Evolutionary conservation across 768 basidiomycete genomes (phyloP), one percentile per base, ranked within the genome.

Genomic region (Lyophyllum atratum): DNA sequence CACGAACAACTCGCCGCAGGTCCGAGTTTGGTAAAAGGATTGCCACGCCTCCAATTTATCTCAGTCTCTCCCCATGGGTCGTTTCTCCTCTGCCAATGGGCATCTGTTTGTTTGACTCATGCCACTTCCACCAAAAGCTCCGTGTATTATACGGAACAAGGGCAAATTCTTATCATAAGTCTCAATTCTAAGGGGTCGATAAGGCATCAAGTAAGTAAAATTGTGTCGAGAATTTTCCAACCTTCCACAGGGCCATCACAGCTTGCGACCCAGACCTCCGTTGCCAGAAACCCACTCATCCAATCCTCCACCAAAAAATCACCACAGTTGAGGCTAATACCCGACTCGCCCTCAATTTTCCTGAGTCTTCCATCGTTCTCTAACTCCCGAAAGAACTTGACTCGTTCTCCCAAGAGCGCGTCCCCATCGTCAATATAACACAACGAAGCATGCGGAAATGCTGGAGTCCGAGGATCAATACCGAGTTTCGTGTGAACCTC

Each of bases 401-500:
- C 71, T 43, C 89, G 81, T 68, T 87, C 81, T 7, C 71, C 77
- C 11, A 65, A 58, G 14, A 72, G 75, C 3, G 79, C 78, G 59
- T 92, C 89, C n/a, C 78, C 76, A 56, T 92, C 84, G 25, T 75
- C 76, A 57, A 92, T 85, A 66, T 93, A 93, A 64, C 82, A 86
- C 56, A 93, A 62, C 33, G 91, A 92, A 59, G 91, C 59, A 68
- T 93, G 91, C 7, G 90, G 87, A 59, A 83, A 88, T 33, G 74
- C 70, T 0, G 88, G 87, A 1, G 87, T 84, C 3, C 64, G 64
- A 1, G 81, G 76, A 22, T 78, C 71, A 8, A 80, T 56, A 4
- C 68, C 66, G 22, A 78, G 67, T 22, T 65, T 61, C 5, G 64
- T 63, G 53, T 81, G 76, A 26, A 91, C 72, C 28, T 75, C 62